Evolutionary conservation across 2,329 filamentous ascomycete genomes (phyloP), one percentile per base, ranked within the genome.

Genomic region (Alternaria viburni): DNA sequence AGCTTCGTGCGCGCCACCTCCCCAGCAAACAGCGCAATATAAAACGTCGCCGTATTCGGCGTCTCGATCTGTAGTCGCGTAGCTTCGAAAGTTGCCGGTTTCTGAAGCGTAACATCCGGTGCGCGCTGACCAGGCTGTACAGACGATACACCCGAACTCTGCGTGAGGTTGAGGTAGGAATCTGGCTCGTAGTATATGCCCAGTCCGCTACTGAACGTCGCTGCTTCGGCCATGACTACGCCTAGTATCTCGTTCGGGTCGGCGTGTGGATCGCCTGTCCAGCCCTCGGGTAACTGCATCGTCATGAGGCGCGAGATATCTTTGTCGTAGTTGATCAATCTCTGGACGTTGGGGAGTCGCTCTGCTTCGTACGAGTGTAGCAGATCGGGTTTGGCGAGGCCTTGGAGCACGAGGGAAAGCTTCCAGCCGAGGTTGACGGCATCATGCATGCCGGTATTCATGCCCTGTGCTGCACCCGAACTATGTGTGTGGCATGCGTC

Each of bases 21-120:
- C 15, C 82, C 81, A 6, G 75, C 70, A 49, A 85, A 84, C 4
- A 85, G 65, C 6, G 83, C 59, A 12, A 85, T 73, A 52, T 80
- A 77, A 64, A 86, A 86, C 11, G 67, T 69, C 1, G 79, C 81
- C 0, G 65, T 56, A 66, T 85, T 86, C 3, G 79, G 81, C 0
- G 81, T 82, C 47, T 82, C 77, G n/a, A 73, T 74, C 59, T 85
- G 82, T 23, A 86, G 65, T 36, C 83, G 75, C 3, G 81, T 82
- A 0, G 67, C 21, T 55, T 83, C 81, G 21, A 81, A 80, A 0
- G 83, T 84, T 0, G 81, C 84, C 0, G 84, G 84, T 57, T 81
- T 83, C 17, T 80, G 74, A 4, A 86, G 72, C 6, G 73, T 58
- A 8, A 85, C 80, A 69, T 86, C 84, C 6, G 83, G 84, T 6